Conservation (phyloP, 2,329 filamentous ascomycete species). For the Venturia oleaginea region DNA sequence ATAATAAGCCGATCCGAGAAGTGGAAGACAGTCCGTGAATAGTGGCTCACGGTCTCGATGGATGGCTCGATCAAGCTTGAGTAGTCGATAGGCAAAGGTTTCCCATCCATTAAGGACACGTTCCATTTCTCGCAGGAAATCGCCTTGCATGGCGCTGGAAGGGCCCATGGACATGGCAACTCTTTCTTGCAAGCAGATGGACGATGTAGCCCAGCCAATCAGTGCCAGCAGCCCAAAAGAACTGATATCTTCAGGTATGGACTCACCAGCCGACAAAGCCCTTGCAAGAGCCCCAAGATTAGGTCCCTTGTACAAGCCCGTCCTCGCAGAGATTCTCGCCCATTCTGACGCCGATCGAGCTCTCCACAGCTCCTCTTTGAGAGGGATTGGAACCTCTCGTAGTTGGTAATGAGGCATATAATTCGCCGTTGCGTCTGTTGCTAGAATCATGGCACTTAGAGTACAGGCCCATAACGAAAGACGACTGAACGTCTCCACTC, state of each 20-base stretch:
- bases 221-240: background rate
- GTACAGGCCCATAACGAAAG: background rate
- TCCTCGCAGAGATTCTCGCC: background rate
- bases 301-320: background rate
- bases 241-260: background rate
- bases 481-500: background rate
- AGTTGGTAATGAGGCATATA: slow-evolving; percentile 2
- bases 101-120: background rate
- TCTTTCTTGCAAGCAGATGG: background rate
- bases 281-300: background rate
- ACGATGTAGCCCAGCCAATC: slow-evolving; percentile 1
- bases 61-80: background rate
- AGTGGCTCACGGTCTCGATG: background rate
- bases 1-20: background rate
- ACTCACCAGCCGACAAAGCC: background rate
- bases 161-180: background rate
- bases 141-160: background rate
- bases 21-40: background rate
- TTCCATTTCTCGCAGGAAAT: slow-evolving; percentile 4
- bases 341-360: background rate
- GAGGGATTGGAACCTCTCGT: background rate
- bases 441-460: background rate
- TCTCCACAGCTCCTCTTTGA: background rate
- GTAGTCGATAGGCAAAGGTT: background rate
- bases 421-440: background rate